phyloP scores from a whole-genome alignment of 352 stramenopile genomes.

The Globisporangium spinosum region DNA sequence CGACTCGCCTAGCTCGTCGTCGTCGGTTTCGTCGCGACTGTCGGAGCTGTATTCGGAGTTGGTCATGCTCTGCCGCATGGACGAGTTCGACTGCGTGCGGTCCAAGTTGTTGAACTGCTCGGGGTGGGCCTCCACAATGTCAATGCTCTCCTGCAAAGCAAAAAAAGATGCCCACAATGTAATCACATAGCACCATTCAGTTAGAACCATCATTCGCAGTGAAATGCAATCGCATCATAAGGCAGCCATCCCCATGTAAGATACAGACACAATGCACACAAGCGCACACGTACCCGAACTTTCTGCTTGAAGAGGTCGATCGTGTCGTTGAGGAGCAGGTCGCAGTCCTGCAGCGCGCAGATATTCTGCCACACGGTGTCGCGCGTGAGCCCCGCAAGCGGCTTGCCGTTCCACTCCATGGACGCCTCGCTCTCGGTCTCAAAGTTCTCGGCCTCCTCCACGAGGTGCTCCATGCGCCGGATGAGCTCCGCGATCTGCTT shows the following conservation, averaged over 20 bases:
- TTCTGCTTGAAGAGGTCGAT: conserved; percentile 53
- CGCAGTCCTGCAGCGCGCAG: conserved; percentile 54
- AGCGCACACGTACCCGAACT: conserved; percentile 29
- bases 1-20: conserved; percentile 35
- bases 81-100: conserved; percentile 38
- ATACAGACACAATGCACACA: neutral
- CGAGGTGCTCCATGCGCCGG: conserved; percentile 47
- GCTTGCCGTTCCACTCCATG: conserved; percentile 33
- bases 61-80: conserved; percentile 26
- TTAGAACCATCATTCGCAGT: neutral
- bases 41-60: conserved; percentile 54
- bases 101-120: conserved; percentile 35
- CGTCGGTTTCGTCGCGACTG: conserved; percentile 40
- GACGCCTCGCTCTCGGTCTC: conserved; percentile 39
- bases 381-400: conserved; percentile 36
- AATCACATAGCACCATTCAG: neutral
- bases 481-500: conserved; percentile 56
- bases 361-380: conserved; percentile 70
- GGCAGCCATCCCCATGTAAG: neutral
- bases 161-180: neutral
- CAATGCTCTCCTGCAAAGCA: conserved; percentile 37
- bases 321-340: conserved; percentile 31
- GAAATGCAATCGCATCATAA: neutral
- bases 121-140: conserved; percentile 41
- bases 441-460: conserved; percentile 57